These are phyloP conservation scores for Sugiyamaella pinicola DNA, from an alignment of 1,139 yeast genomes.

Conservation along the genomic window DNA sequence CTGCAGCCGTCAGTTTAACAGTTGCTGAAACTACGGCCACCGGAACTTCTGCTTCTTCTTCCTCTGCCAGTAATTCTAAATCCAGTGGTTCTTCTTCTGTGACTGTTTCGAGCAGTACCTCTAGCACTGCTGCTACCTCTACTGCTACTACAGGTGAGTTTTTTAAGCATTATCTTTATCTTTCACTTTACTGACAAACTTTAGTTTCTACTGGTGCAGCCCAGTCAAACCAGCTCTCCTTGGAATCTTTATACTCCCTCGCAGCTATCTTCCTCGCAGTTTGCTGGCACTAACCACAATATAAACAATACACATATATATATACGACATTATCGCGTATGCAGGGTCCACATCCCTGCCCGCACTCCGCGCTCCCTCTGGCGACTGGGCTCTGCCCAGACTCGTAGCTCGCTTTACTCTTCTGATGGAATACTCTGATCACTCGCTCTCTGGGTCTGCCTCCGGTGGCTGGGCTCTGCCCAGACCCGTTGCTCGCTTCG, in stretches of 20 bases:
- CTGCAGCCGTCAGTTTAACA: too few species aligned
- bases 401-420: too few species aligned
- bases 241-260: neutral
- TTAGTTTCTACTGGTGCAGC: neutral
- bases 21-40: too few species aligned
- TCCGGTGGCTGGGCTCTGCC: too few species aligned
- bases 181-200: neutral
- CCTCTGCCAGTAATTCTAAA: neutral
- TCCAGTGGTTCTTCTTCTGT: neutral
- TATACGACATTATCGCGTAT: too few species aligned
- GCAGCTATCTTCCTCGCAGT: neutral
- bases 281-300: neutral
- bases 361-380: too few species aligned
- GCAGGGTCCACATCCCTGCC: neutral
- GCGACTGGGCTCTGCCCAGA: too few species aligned
- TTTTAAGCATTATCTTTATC: neutral
- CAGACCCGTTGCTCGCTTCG: too few species aligned
- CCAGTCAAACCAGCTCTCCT: neutral
- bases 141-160: neutral
- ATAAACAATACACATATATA: too few species aligned
- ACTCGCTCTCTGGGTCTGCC: too few species aligned
- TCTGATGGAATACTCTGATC: too few species aligned
- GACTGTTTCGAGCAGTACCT: neutral
- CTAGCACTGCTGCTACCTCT: neutral
- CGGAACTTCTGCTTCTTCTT: neutral